Base-by-base conservation (phyloP, 176 grass and related monocot genomes). In the Raddia guianensis region DNA sequence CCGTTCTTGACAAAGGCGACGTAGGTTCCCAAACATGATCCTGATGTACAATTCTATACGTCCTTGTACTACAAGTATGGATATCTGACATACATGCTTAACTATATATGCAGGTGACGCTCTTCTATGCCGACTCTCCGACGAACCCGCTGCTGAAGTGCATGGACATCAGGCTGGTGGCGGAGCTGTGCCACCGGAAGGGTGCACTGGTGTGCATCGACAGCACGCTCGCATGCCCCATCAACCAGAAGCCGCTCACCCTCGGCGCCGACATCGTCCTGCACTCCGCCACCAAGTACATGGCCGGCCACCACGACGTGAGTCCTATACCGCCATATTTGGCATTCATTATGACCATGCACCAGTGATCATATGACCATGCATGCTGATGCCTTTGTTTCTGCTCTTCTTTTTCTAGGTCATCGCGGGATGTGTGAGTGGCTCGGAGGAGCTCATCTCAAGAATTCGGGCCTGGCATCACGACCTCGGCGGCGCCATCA, bases 361-460 rank as follows among this genome's bases (percentile, higher is more conserved):
- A 70, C 8, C 55, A n/a, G 7, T 9, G 45, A 8, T 63, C 10
- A 73, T 12, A 44, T 57, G 45, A 16, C 21, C 32, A 12, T 66
- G 27, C 37, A 40, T 40, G 4, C 4, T 5, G 37, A 27, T 40
- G 37, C 37, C 12, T 63, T 15, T 12, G 19, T 21, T 65, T 11
- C 1, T 13, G 43, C 44, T 75, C 14, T 47, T 65, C 48, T 75
- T 9, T 35, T 47, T 80, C 18, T 49, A 90, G 91, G 91, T 91
- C 34, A 86, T 97, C 9, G 91, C 86, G 45, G 94, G 94, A 72
- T 94, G 94, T 57, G 66, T 97, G 72, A 97, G 89, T 77, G 91
- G 89, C 40, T 82, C 89, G 0, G 72, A 88, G 49, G 66, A 32
- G 14, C 54, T 94, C 75, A 74, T 97, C 45, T 88, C 89, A 2